Evolutionary conservation across 129 eudicot species (phyloP).

Genomic region (Flaveria brownii): DNA sequence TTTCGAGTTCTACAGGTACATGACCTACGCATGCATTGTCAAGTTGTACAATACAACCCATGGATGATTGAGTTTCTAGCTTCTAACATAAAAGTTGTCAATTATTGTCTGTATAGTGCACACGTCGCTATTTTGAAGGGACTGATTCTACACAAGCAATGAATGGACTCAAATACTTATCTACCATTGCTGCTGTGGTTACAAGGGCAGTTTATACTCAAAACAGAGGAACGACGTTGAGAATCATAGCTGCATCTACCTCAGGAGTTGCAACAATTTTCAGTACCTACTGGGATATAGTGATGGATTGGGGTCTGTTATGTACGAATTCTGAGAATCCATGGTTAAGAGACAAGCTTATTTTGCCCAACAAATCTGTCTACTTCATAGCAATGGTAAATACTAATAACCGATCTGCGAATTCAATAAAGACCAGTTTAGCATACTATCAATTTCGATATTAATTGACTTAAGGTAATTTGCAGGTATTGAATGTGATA

Average conservation of each 20-base stretch:
- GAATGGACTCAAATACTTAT: slow-evolving; percentile 65
- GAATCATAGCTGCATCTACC: slow-evolving; percentile 44
- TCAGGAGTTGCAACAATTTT: slow-evolving; percentile 58
- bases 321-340: slow-evolving; percentile 51
- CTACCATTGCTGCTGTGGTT: slow-evolving; percentile 62
- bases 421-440: background rate
- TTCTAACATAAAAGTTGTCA: background rate
- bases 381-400: slow-evolving; percentile 71
- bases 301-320: slow-evolving; percentile 76
- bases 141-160: slow-evolving; percentile 50
- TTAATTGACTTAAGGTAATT: background rate
- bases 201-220: slow-evolving; percentile 46
- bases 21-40: background rate
- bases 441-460: background rate
- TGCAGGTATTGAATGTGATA: slow-evolving; percentile 55
- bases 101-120: slow-evolving; percentile 42
- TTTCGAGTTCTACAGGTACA: slow-evolving; percentile 61
- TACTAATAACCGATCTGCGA: background rate
- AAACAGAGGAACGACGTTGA: slow-evolving; percentile 29
- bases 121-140: slow-evolving; percentile 57
- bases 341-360: slow-evolving; percentile 73
- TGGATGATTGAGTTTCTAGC: background rate
- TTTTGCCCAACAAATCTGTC: slow-evolving; percentile 45
- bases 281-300: slow-evolving; percentile 78
- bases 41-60: background rate